Evolutionary conservation across 148 eudicot species (phyloP), one percentile per base, ranked within the genome.

Genomic region (Camellia granthamiana): DNA sequence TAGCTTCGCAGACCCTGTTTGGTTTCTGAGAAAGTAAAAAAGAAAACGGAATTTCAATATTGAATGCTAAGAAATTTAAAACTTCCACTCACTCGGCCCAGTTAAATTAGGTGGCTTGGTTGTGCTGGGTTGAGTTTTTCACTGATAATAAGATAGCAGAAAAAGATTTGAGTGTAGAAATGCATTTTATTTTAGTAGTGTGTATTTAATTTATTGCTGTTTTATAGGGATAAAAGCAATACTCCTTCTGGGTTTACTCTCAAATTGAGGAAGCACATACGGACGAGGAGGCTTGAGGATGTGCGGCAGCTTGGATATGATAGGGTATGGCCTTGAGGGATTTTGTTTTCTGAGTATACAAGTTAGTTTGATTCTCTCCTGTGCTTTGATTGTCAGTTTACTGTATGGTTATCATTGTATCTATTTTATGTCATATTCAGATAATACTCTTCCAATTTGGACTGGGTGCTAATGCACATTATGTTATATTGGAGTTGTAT

Each of bases 221-320:
- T 81, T 81, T 81, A 2, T 72, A 93, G 99, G 87, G 99, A 96
- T 77, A 96, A 96, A 87, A 96, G 99, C 80, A 93, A 92, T 84
- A 93, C 99, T 44, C 99, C 99, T 55, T 96, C 99, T 78, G 99
- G 97, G 47, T 96, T 91, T 80, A 96, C 99, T 66, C 86, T 96
- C 13, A 96, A 96, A 81, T 84, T 96, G 88, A 90, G 99, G 88
- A 96, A 93, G 89, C 99, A 96, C 86, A 93, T 96, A 81, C 89
- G 99, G 67, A 93, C 97, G n/a, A 91, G 91, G 79, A 90, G 98
- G 88, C 98, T 96, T 44, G 99, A 93, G 86, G 97, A 96, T 56
- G 99, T 96, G 73, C 90, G 99, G 64, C 99, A 96, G 83, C 97
- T 96, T 83, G 99, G 99, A 70, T 96, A 96, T 78, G 99, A 96